Conservation (phyloP, 2,329 filamentous ascomycete species). For the Dactylellina cionopaga region DNA sequence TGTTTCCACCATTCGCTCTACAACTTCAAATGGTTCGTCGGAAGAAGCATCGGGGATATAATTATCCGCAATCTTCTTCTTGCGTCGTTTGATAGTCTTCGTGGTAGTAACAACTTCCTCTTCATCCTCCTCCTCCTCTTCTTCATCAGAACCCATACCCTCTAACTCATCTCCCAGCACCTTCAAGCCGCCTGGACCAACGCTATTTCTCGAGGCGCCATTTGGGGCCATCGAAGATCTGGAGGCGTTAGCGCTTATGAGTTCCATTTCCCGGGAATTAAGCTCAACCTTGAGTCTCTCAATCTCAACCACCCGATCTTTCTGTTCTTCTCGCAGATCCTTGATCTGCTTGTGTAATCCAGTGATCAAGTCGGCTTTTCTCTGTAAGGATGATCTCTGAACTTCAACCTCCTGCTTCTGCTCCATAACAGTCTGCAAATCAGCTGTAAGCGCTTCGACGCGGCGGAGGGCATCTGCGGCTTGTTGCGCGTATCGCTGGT, state of each 20-base stretch:
- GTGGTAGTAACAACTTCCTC: conserved; percentile 46
- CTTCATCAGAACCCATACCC: conserved; percentile 24
- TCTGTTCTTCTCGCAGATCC: conserved; percentile 39
- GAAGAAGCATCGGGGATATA: conserved; percentile 17
- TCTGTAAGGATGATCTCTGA: conserved; percentile 24
- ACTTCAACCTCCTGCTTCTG: conserved; percentile 43
- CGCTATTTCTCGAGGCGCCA: conserved; percentile 15
- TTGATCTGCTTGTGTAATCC: conserved; percentile 50
- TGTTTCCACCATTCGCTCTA: conserved; percentile 38
- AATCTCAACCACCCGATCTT: conserved; percentile 43
- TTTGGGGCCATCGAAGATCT: neutral
- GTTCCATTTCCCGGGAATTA: conserved; percentile 35
- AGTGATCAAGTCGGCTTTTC: conserved; percentile 47
- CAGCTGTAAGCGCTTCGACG: conserved; percentile 42
- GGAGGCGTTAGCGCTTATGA: conserved; percentile 32
- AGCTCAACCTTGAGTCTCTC: conserved; percentile 42
- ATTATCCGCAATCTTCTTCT: conserved; percentile 35
- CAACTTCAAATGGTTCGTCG: conserved; percentile 37
- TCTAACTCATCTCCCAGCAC: conserved; percentile 40
- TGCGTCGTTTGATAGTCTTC: conserved; percentile 48
- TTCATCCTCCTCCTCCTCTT: conserved; percentile 41
- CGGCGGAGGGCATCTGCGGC: conserved; percentile 41
- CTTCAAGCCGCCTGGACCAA: conserved; percentile 16
- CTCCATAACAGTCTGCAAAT: conserved; percentile 46
- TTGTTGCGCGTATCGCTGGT: conserved; percentile 44